A percentile compares a stretch with the other conserved stretches of the same genome.
Evolutionary conservation across 352 stramenopile genomes (phyloP).

Genomic region (Phytophthora podocarpi): DNA sequence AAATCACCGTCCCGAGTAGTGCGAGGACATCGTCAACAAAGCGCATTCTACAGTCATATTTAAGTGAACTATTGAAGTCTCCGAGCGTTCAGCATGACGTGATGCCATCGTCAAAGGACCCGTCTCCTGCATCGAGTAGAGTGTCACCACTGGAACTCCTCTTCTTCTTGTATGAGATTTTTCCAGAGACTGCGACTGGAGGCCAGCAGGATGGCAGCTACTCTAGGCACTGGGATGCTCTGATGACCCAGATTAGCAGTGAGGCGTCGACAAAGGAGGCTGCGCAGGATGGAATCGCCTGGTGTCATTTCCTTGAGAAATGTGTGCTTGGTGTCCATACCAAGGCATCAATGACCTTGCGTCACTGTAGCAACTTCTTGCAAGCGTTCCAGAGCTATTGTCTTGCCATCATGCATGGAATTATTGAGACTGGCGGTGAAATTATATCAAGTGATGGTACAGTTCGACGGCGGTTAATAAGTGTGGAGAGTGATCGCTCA

Average conservation of each 20-base stretch:
- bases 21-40: conserved; percentile 10
- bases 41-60: conserved; percentile 31
- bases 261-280: background rate
- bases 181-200: background rate
- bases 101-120: background rate
- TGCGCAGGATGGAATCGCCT: conserved; percentile 27
- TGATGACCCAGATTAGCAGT: conserved; percentile 13
- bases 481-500: conserved; percentile 21
- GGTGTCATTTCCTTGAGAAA: conserved; percentile 35
- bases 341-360: background rate
- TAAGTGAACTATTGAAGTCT: conserved; percentile 23
- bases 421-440: conserved; percentile 38
- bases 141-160: conserved; percentile 20
- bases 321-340: conserved; percentile 16
- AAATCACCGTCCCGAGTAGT: background rate
- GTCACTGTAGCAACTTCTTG: conserved; percentile 24
- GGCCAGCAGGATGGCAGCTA: conserved; percentile 5
- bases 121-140: background rate
- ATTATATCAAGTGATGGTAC: conserved; percentile 41
- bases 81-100: background rate
- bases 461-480: conserved; percentile 22
- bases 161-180: conserved; percentile 33
- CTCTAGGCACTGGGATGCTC: conserved; percentile 27
- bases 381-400: conserved; percentile 36
- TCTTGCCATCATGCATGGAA: conserved; percentile 14